These are phyloP conservation scores for Delphinella strobiligena DNA, from an alignment of 2,329 filamentous ascomycete species.

Conservation along the genomic window DNA sequence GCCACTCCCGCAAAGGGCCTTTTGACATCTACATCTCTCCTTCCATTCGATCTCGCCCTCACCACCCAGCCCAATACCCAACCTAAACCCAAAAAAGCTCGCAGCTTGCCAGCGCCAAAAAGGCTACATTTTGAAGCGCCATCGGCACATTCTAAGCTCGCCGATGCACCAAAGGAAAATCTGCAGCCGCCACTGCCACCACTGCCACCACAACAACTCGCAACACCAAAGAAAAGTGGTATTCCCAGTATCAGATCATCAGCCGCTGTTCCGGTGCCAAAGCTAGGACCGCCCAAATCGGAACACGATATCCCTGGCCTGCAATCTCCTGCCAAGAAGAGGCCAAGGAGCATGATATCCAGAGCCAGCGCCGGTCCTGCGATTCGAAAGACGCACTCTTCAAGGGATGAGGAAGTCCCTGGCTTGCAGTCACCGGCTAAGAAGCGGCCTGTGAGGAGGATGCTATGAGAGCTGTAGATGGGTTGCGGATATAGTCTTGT, in stretches of 20 bases:
- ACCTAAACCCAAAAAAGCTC: not conserved
- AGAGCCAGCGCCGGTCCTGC: not conserved
- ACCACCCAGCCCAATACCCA: not conserved
- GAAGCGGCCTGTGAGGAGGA: too few relatives aligned
- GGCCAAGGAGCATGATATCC: not conserved
- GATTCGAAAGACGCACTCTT: not conserved
- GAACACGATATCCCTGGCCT: conserved; percentile 3
- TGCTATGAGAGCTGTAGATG: too few relatives aligned
- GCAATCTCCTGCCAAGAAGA: conserved; percentile 8
- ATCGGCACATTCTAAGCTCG: too few relatives aligned
- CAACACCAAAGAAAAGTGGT: not conserved
- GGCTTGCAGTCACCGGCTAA: too few relatives aligned
- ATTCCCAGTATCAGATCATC: not conserved
- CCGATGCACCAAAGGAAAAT: too few relatives aligned
- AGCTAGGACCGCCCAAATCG: not conserved
- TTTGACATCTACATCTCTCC: conserved; percentile 17
- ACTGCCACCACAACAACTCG: not conserved
- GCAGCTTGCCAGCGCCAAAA: not conserved
- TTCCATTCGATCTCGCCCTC: conserved; percentile 12
- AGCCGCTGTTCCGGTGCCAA: not conserved
- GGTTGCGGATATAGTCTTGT: too few relatives aligned
- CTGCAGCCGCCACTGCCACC: too few relatives aligned
- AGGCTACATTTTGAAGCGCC: not conserved
- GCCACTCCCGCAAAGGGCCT: conserved; percentile 26
- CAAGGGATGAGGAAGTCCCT: not conserved